A percentile compares a stretch with the other conserved stretches of the same genome.
These are phyloP conservation scores for Cymbopogon flexuosus DNA, from an alignment of 202 grass and related monocot species.

Conservation along the genomic window DNA sequence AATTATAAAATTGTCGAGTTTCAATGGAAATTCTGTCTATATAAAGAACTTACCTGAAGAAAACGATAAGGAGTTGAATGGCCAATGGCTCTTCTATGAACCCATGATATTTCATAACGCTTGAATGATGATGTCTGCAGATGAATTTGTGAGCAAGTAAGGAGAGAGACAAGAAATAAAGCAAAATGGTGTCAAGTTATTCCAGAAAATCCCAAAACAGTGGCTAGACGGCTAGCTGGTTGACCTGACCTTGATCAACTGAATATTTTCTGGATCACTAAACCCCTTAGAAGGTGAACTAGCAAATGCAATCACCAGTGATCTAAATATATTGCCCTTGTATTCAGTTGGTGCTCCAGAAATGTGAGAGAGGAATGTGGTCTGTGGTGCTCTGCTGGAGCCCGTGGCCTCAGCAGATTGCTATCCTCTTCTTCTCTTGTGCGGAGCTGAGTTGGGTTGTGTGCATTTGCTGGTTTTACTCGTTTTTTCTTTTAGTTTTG, in stretches of 20 bases:
- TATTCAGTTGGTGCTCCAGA: no score
- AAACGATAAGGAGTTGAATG: constrained; percentile 75
- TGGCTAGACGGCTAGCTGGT: background rate
- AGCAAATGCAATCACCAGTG: background rate
- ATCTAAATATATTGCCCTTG: no score
- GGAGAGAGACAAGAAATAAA: background rate
- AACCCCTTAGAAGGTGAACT: constrained; percentile 12
- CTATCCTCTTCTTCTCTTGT: no score
- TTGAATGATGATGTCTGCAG: constrained; percentile 77
- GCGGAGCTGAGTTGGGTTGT: no score
- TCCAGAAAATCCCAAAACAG: constrained; percentile 7
- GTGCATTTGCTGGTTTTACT: no score
- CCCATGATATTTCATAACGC: constrained; percentile 86
- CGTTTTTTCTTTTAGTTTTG: no score
- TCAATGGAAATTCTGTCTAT: constrained; percentile 18
- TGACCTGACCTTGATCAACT: background rate
- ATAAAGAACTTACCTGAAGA: constrained; percentile 68
- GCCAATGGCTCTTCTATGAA: constrained; percentile 85
- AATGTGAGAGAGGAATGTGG: no score
- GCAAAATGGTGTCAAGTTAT: background rate
- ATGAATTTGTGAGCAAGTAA: constrained; percentile 6
- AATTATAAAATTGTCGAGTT: background rate
- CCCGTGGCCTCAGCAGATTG: no score
- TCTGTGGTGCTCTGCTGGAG: no score
- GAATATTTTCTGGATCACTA: constrained; percentile 1